phyloP scores from a whole-genome alignment of 2,329 filamentous ascomycete genomes.

The Aspergillus sojae region DNA sequence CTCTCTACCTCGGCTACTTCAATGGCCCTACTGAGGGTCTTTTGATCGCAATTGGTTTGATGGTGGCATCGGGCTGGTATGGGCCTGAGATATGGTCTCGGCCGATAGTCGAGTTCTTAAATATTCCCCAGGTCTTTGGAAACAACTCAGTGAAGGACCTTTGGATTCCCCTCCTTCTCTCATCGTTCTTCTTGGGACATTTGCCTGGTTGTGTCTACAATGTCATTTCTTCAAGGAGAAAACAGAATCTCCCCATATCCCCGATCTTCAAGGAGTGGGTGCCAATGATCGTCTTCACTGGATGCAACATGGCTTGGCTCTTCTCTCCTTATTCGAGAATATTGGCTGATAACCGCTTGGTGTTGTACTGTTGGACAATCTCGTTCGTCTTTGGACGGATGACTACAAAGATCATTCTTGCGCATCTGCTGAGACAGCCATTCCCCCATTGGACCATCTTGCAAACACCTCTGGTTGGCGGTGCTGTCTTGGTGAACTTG shows the following conservation, averaged over 20 bases:
- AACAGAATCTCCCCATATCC: slow-evolving; percentile 71
- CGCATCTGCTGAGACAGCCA: slow-evolving; percentile 87
- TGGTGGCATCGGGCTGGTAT: slow-evolving; percentile 84
- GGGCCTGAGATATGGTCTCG: slow-evolving; percentile 85
- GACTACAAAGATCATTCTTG: slow-evolving; percentile 98
- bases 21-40: slow-evolving; percentile 97
- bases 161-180: slow-evolving; percentile 75
- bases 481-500: slow-evolving; percentile 80
- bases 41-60: slow-evolving; percentile 82
- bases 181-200: slow-evolving; percentile 70
- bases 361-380: slow-evolving; percentile 90
- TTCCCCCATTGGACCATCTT: slow-evolving; percentile 98
- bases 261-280: slow-evolving; percentile 94
- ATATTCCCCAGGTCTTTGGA: slow-evolving; percentile 65
- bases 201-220: slow-evolving; percentile 88
- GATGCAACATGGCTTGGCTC: slow-evolving; percentile 78
- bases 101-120: slow-evolving; percentile 71
- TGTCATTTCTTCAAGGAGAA: slow-evolving; percentile 74
- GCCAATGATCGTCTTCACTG: slow-evolving; percentile 80
- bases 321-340: slow-evolving; percentile 86
- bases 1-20: slow-evolving; percentile 91
- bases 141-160: slow-evolving; percentile 79
- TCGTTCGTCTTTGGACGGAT: slow-evolving; percentile 97
- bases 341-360: slow-evolving; percentile 79
- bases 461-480: slow-evolving; percentile 81